Evolutionary conservation across 208 protist genomes (phyloP).

Genomic region (Phytomonas sp.): DNA sequence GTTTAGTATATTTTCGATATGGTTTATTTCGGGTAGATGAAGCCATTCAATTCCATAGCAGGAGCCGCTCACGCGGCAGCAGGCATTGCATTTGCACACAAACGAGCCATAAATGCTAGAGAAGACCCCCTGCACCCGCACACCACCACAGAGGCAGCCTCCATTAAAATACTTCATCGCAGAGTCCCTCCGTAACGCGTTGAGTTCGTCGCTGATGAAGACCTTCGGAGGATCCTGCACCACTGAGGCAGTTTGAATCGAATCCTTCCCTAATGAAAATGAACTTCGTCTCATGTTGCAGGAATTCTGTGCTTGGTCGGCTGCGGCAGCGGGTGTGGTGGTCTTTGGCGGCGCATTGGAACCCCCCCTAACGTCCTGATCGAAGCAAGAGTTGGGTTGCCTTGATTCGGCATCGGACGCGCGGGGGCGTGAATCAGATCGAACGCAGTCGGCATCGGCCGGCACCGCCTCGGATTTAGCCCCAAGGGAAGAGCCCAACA

Average conservation of each 20-base stretch:
- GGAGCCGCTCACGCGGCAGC: constrained; percentile 30
- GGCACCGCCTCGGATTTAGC: neutral
- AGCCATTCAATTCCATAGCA: constrained; percentile 65
- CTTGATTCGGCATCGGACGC: neutral
- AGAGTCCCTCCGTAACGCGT: neutral
- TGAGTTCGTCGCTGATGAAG: neutral
- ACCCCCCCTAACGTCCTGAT: neutral
- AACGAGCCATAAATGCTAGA: constrained; percentile 76
- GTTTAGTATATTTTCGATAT: constrained; percentile 13
- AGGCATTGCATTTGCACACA: constrained; percentile 57
- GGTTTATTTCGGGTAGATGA: constrained; percentile 45
- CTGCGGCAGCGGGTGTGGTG: neutral
- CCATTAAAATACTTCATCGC: constrained; percentile 26
- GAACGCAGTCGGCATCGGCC: neutral
- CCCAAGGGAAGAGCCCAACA: neutral
- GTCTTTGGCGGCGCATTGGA: neutral
- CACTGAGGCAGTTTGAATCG: neutral
- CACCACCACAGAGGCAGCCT: constrained; percentile 46
- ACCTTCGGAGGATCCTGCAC: neutral
- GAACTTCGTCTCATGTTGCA: neutral
- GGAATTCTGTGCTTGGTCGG: neutral
- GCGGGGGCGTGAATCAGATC: neutral
- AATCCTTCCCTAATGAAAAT: neutral
- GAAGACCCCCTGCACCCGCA: constrained; percentile 21
- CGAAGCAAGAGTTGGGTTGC: neutral